Percentiles rank a stretch among this genome's conserved stretches.
Evolutionary conservation across 2,329 filamentous ascomycete genomes (phyloP).

Genomic region (Chaetomium strumarium): DNA sequence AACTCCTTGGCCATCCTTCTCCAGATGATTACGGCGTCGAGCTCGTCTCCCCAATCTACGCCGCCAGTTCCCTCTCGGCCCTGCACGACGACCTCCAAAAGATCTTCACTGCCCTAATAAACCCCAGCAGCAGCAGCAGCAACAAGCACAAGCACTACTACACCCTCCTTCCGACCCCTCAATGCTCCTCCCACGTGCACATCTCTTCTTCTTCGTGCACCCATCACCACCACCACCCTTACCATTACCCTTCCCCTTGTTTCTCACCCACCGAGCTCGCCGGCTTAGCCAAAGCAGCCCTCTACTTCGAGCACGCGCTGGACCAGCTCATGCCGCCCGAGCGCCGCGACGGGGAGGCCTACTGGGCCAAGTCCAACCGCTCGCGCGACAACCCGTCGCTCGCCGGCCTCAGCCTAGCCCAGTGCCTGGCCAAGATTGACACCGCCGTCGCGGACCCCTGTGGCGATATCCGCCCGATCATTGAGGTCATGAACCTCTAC

Average conservation of each 20-base stretch:
- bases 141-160: no score
- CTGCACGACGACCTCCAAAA: constrained; percentile 23
- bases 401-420: constrained; percentile 12
- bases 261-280: constrained; percentile 25
- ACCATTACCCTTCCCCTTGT: no score
- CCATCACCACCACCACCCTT: no score
- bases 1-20: not conserved
- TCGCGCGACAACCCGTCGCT: constrained; percentile 23
- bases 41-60: constrained; percentile 34
- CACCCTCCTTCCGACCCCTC: constrained; percentile 21
- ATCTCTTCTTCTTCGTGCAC: constrained; percentile 29
- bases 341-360: constrained; percentile 20
- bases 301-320: constrained; percentile 33
- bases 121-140: no score
- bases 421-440: constrained; percentile 27
- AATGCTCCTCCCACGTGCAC: constrained; percentile 36
- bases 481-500: constrained; percentile 31
- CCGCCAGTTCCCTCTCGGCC: constrained; percentile 15
- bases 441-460: constrained; percentile 4
- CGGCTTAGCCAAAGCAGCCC: constrained; percentile 29
- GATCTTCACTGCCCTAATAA: constrained; percentile 29
- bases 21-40: constrained; percentile 28
- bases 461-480: constrained; percentile 12
- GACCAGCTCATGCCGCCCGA: constrained; percentile 28
- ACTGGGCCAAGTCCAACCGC: constrained; percentile 36